These are phyloP conservation scores for Aspergillus nanangensis DNA, from an alignment of 495 filamentous ascomycete genomes.

Conservation along the genomic window DNA sequence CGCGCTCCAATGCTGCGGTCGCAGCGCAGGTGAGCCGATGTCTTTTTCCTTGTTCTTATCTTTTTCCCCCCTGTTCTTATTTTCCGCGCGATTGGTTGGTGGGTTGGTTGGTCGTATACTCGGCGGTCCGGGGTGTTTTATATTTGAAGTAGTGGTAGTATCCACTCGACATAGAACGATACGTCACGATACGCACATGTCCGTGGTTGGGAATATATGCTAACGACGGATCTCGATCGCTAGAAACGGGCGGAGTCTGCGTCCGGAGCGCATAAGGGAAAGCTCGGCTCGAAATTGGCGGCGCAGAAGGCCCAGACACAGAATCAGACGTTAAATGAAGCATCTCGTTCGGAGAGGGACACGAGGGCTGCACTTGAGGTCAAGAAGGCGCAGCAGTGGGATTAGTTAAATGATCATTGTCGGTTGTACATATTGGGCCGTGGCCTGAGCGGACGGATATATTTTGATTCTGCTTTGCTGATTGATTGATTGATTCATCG, in stretches of 20 bases:
- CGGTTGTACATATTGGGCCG: no score
- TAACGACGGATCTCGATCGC: no score
- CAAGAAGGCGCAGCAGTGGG: slow-evolving; percentile 50
- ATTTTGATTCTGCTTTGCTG: no score
- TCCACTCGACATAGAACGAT: background rate
- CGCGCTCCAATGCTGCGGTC: slow-evolving; percentile 52
- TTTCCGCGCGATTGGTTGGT: background rate
- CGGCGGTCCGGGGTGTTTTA: background rate
- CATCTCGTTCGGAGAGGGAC: slow-evolving; percentile 51
- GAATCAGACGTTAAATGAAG: slow-evolving; percentile 51
- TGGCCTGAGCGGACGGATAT: no score
- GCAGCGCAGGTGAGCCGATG: slow-evolving; percentile 69
- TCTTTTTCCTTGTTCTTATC: background rate
- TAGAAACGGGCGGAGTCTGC: slow-evolving; percentile 39
- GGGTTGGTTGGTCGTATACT: slow-evolving; percentile 2
- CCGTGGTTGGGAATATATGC: no score
- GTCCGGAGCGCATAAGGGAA: slow-evolving; percentile 36
- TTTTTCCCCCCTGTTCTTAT: background rate
- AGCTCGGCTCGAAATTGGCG: slow-evolving; percentile 56
- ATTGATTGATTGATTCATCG: no score
- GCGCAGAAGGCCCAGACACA: slow-evolving; percentile 64
- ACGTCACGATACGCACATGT: no score
- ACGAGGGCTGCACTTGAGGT: slow-evolving; percentile 41
- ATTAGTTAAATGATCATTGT: slow-evolving; percentile 36
- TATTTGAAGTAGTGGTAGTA: no score